Percentiles rank a stretch among this genome's conserved stretches.
Evolutionary conservation across 345 rosid species (phyloP).

Genomic region (Erodium maritimum): DNA sequence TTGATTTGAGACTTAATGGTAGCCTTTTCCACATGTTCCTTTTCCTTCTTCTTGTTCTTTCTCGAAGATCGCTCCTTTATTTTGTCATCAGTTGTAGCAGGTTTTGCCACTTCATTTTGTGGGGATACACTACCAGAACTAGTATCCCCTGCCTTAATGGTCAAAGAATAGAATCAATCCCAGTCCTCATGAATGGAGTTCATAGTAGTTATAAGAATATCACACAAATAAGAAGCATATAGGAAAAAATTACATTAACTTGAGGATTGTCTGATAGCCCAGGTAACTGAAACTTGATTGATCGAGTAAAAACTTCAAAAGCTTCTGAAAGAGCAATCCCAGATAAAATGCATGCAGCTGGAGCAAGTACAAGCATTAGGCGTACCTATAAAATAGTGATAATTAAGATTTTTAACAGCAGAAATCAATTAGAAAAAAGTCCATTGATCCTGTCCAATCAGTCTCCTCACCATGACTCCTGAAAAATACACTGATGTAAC

Average conservation of each 20-base stretch:
- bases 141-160: slow-evolving; percentile 56
- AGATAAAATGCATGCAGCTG: slow-evolving; percentile 98
- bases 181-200: neutral
- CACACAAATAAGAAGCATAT: neutral
- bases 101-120: slow-evolving; percentile 9
- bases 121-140: slow-evolving; percentile 20
- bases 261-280: slow-evolving; percentile 28
- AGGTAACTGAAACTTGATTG: slow-evolving; percentile 80
- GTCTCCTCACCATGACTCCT: slow-evolving; percentile 89
- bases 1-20: slow-evolving; percentile 32
- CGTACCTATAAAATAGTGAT: slow-evolving; percentile 56
- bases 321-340: slow-evolving; percentile 98
- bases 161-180: slow-evolving; percentile 14
- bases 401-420: neutral
- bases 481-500: slow-evolving; percentile 95
- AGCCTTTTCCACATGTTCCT: slow-evolving; percentile 29
- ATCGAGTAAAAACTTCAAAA: slow-evolving; percentile 75
- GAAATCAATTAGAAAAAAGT: neutral
- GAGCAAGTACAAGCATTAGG: slow-evolving; percentile 97
- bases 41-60: slow-evolving; percentile 32
- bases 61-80: slow-evolving; percentile 10
- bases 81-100: slow-evolving; percentile 12
- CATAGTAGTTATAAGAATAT: neutral
- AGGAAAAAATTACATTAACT: slow-evolving; percentile 37
- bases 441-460: neutral